Conservation (phyloP, 257 asterid species). For the Jacaranda mimosifolia region DNA sequence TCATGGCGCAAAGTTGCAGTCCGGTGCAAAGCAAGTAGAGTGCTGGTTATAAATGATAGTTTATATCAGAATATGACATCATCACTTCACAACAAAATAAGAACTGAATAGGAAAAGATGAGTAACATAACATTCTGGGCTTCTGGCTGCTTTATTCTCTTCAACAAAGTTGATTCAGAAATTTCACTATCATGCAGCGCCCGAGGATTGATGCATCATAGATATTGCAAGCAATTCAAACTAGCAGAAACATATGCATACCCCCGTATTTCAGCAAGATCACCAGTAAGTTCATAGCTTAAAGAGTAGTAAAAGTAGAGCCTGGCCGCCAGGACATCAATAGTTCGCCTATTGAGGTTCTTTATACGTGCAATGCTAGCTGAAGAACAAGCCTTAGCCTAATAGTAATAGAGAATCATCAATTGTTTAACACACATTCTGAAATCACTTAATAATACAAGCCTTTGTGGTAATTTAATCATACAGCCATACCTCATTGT, state of each 20-base stretch:
- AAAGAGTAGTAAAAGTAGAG: conserved; percentile 87
- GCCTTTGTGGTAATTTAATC: conserved; percentile 5
- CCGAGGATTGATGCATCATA: background rate
- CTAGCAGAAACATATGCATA: conserved; percentile 36
- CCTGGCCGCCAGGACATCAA: conserved; percentile 88
- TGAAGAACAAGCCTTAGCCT: conserved; percentile 95
- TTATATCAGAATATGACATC: conserved; percentile 30
- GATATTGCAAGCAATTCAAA: conserved; percentile 22
- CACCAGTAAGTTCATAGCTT: conserved; percentile 87
- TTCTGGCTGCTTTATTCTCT: conserved; percentile 15
- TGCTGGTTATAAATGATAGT: conserved; percentile 52
- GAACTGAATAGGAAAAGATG: background rate
- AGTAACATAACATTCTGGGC: conserved; percentile 21
- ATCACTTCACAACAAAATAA: conserved; percentile 21
- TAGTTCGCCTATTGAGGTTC: conserved; percentile 78
- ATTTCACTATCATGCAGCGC: conserved; percentile 10
- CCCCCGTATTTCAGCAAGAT: conserved; percentile 95
- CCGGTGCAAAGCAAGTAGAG: conserved; percentile 87
- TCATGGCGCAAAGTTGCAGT: conserved; percentile 92
- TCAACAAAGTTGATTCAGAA: conserved; percentile 16
- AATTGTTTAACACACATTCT: conserved; percentile 22
- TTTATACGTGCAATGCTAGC: conserved; percentile 85
- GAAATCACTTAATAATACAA: conserved; percentile 15
- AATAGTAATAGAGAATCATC: conserved; percentile 40
- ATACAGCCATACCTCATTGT: conserved; percentile 60